Evolutionary conservation across 805 yeast genomes (phyloP).

Genomic region (Torulaspora indica): DNA sequence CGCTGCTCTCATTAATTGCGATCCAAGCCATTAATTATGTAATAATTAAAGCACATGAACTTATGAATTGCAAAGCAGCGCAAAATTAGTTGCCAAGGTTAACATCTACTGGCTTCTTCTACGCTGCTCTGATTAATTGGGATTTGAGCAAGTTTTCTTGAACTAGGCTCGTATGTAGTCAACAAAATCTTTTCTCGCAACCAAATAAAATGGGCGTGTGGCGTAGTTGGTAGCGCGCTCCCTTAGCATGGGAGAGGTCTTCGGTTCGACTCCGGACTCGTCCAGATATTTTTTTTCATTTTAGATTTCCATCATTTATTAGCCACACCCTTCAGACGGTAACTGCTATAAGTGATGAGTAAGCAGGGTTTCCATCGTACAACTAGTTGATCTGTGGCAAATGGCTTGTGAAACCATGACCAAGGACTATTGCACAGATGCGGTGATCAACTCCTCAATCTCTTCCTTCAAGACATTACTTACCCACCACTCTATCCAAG

Average conservation of each 20-base stretch:
- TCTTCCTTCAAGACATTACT: conserved; percentile 16
- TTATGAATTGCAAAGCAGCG: no score
- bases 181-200: no score
- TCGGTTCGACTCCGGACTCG: conserved; percentile 78
- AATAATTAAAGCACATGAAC: no score
- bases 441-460: conserved; percentile 2
- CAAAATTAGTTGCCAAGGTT: no score
- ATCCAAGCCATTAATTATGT: no score
- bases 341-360: neutral
- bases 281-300: conserved; percentile 36
- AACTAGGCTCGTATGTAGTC: no score
- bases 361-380: neutral
- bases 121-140: no score
- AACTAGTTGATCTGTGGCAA: neutral
- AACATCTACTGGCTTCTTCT: no score
- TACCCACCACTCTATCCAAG: conserved; percentile 19
- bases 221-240: conserved; percentile 83
- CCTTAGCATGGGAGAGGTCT: conserved; percentile 78
- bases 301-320: neutral
- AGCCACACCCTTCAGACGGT: neutral
- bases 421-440: neutral
- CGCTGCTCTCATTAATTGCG: no score
- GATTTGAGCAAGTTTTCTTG: no score
- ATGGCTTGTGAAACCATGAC: neutral
- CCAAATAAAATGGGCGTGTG: conserved; percentile 59